Percentiles rank a stretch among this genome's conserved stretches.
Conservation (phyloP, 805 yeast genomes). For the Ogataea henricii region DNA sequence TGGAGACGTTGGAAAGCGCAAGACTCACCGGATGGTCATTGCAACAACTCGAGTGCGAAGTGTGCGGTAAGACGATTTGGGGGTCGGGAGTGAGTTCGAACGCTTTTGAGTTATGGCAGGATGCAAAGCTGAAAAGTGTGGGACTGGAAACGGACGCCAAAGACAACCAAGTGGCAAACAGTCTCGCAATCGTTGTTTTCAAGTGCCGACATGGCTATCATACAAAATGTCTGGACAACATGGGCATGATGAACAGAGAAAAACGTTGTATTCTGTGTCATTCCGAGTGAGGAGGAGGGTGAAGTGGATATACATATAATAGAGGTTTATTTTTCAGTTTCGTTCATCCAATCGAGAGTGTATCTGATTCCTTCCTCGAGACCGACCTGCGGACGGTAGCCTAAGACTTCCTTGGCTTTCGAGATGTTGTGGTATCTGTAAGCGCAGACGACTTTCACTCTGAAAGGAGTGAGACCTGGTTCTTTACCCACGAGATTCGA, state of each 20-base stretch:
- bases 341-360: slow-evolving; percentile 90
- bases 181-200: slow-evolving; percentile 50
- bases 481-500: slow-evolving; percentile 75
- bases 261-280: slow-evolving; percentile 46
- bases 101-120: slow-evolving; percentile 61
- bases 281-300: slow-evolving; percentile 1
- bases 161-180: slow-evolving; percentile 9
- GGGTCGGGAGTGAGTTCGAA: slow-evolving; percentile 59
- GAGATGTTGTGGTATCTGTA: slow-evolving; percentile 88
- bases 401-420: slow-evolving; percentile 78
- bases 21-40: slow-evolving; percentile 65
- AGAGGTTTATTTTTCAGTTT: slow-evolving; percentile 42
- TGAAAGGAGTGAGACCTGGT: slow-evolving; percentile 93
- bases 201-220: slow-evolving; percentile 72
- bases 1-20: slow-evolving; percentile 43
- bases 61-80: slow-evolving; percentile 75
- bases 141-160: slow-evolving; percentile 12
- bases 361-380: slow-evolving; percentile 76
- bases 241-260: slow-evolving; percentile 40
- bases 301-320: no score
- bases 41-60: slow-evolving; percentile 59
- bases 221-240: slow-evolving; percentile 50
- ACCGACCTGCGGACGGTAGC: slow-evolving; percentile 77
- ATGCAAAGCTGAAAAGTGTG: slow-evolving; percentile 25
- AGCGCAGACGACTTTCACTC: slow-evolving; percentile 92